Evolutionary conservation across 2,329 filamentous ascomycete species (phyloP).

Genomic region (Fusarium begoniae): DNA sequence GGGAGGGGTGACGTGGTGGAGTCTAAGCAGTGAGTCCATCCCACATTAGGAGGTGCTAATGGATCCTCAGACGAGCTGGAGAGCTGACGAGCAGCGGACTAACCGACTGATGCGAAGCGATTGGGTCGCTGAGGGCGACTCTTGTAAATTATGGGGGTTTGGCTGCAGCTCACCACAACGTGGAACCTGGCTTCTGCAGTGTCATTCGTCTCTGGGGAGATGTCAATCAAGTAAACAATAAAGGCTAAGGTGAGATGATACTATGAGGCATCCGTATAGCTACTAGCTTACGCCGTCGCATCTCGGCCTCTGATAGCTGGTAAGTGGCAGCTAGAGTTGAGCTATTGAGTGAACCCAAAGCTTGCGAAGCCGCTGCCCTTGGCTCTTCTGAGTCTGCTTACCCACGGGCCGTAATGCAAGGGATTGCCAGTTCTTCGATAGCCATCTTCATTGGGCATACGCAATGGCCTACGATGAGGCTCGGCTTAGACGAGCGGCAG

Average conservation of each 20-base stretch:
- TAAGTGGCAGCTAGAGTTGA: constrained; percentile 8
- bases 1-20: constrained; percentile 42
- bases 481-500: constrained; percentile 31
- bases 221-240: constrained; percentile 29
- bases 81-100: constrained; percentile 37
- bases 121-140: constrained; percentile 35
- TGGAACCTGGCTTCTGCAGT: constrained; percentile 31
- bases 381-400: not conserved
- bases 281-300: not conserved
- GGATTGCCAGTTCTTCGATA: constrained; percentile 10
- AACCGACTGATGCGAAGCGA: constrained; percentile 31
- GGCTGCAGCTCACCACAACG: constrained; percentile 32
- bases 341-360: not conserved
- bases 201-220: constrained; percentile 36
- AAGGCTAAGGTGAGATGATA: constrained; percentile 8
- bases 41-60: constrained; percentile 37
- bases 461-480: constrained; percentile 11
- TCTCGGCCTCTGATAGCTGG: constrained; percentile 9
- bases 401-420: not conserved
- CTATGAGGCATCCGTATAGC: not conserved
- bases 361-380: not conserved
- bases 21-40: constrained; percentile 33
- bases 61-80: constrained; percentile 25
- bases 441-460: not conserved
- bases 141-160: constrained; percentile 39